Percentiles rank a stretch among this genome's conserved stretches.
These are phyloP conservation scores for Aspergillus ruber DNA, from an alignment of 2,329 filamentous ascomycete species.

Conservation along the genomic window DNA sequence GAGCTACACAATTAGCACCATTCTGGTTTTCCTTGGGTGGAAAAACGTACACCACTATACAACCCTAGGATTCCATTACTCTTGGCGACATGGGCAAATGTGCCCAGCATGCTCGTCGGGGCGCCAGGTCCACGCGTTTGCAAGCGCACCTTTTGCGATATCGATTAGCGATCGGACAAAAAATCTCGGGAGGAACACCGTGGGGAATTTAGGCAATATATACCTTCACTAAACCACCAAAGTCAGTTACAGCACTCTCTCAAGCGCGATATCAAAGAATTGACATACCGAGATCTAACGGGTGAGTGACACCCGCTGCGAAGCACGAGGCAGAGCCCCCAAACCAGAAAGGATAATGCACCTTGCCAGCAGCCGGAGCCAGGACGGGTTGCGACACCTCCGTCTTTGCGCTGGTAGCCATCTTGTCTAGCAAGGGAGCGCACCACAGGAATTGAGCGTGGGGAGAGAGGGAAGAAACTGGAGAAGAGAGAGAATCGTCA, in stretches of 20 bases:
- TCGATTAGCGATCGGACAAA: slow-evolving; percentile 6
- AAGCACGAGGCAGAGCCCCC: slow-evolving; percentile 90
- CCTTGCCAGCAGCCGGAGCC: slow-evolving; percentile 24
- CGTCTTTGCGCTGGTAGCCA: slow-evolving; percentile 30
- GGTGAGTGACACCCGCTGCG: slow-evolving; percentile 87
- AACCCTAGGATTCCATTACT: slow-evolving; percentile 71
- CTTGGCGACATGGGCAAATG: slow-evolving; percentile 73
- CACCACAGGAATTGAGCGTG: slow-evolving; percentile 11
- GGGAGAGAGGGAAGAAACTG: not conserved
- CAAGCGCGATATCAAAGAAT: slow-evolving; percentile 1
- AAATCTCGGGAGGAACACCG: not conserved
- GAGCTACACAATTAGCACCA: slow-evolving; percentile 43
- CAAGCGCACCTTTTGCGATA: slow-evolving; percentile 62
- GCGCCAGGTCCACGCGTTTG: slow-evolving; percentile 74
- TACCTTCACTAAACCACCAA: slow-evolving; percentile 49
- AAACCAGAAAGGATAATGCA: slow-evolving; percentile 84
- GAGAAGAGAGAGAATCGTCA: not conserved
- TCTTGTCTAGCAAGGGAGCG: slow-evolving; percentile 21
- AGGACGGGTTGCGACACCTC: slow-evolving; percentile 19
- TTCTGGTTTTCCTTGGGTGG: not conserved
- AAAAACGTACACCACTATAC: slow-evolving; percentile 65
- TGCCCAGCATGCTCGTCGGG: slow-evolving; percentile 75
- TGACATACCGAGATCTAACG: slow-evolving; percentile 74
- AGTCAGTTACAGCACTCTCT: slow-evolving; percentile 14
- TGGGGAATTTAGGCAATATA: slow-evolving; percentile 3